Evolutionary conservation across 1,139 yeast genomes (phyloP), one percentile per base, ranked within the genome.

Genomic region (Kodamaea anthophila): DNA sequence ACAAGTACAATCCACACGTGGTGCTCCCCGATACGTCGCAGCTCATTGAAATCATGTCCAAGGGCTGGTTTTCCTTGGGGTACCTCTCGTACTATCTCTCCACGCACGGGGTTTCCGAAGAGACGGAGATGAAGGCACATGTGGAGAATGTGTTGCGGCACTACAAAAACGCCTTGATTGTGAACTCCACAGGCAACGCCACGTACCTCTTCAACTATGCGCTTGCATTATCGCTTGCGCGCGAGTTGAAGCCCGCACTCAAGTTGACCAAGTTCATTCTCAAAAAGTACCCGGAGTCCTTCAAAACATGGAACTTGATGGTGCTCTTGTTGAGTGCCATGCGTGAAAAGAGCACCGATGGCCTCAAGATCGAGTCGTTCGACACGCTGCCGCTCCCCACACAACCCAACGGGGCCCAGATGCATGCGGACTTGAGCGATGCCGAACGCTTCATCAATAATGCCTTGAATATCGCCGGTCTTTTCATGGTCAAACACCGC

Each of bases 221-320:
- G 2, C 53, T 61, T 33, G 43, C 49, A 4, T 51, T 66, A 34
- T 55, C 70, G 1, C 49, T 58, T 38, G 41, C 43, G 14, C 43
- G 52, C 5, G 41, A 53, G 9, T 37, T 58, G 15, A 42, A 44
- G 16, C 51, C 53, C n/a, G 49, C 70, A 13, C 36, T 55, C 14
- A 65, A 57, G 39, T 50, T 66, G 35, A 57, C 66, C 41, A 66
- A 65, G 38, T 65, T 63, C 37, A 63, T 63, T 11, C 53, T 66
- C 45, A 64, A 62, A 34, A 55, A 58, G 39, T 63, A 47, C 33
- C 71, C 71, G 0, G 69, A 65, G 38, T 55, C 64, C 4, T 66
- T 66, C 50, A 60, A 58, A 36, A 60, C 70, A 1, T 66, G 73
- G 73, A 65, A 66, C 39, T 53, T 66, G 37, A 47, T 66, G 36